Conservation (phyloP, 345 rosid species). For the Lumnitzera littorea region DNA sequence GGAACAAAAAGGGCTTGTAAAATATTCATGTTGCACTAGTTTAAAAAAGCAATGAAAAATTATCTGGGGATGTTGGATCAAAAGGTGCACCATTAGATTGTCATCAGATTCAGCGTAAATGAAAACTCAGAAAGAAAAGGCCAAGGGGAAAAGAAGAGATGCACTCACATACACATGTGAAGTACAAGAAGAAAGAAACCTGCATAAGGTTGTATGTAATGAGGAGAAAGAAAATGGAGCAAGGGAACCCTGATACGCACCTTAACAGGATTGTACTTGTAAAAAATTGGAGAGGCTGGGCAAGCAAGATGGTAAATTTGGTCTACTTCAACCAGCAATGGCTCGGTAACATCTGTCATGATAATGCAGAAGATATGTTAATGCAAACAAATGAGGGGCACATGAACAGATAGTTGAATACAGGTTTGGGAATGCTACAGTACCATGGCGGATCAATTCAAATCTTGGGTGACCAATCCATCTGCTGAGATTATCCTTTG, state of each 20-base stretch:
- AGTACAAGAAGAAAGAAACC: neutral
- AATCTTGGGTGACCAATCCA: constrained; percentile 97
- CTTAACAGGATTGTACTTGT: constrained; percentile 96
- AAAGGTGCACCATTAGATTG: too few species aligned
- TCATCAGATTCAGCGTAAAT: too few species aligned
- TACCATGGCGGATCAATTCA: constrained; percentile 96
- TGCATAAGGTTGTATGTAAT: neutral
- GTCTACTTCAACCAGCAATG: constrained; percentile 83
- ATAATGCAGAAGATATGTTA: constrained; percentile 1
- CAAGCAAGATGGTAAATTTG: constrained; percentile 98
- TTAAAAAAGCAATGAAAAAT: too few species aligned
- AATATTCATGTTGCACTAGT: too few species aligned
- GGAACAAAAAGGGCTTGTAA: too few species aligned
- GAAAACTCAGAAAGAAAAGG: too few species aligned
- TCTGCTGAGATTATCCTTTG: constrained; percentile 75
- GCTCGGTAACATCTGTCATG: constrained; percentile 71
- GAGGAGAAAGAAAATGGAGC: neutral
- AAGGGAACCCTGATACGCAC: constrained; percentile 26
- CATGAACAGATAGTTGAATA: neutral
- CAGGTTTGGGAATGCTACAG: constrained; percentile 6
- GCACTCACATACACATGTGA: too few species aligned
- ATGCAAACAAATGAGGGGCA: neutral
- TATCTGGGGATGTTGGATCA: too few species aligned
- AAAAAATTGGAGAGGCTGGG: constrained; percentile 96
- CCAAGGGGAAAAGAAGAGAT: too few species aligned